Evolutionary conservation across 768 basidiomycete species (phyloP).

Genomic region (Lactarius hengduanensis): DNA sequence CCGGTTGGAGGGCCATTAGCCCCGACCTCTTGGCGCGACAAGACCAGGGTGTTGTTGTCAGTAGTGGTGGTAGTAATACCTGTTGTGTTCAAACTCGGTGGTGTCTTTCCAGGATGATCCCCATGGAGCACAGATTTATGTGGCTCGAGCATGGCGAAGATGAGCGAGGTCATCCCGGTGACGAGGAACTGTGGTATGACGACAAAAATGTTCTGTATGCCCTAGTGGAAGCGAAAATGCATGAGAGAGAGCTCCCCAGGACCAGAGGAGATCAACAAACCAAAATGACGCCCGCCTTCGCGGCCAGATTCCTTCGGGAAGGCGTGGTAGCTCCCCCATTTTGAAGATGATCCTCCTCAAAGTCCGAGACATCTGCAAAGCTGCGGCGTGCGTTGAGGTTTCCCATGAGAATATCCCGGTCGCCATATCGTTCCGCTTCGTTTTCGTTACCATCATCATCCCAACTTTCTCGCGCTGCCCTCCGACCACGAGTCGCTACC

Average conservation of each 20-base stretch:
- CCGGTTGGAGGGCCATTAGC: constrained; percentile 30
- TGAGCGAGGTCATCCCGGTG: constrained; percentile 77
- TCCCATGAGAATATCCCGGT: constrained; percentile 24
- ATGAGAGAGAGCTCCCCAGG: constrained; percentile 12
- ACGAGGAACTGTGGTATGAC: constrained; percentile 95
- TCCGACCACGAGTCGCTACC: constrained; percentile 10
- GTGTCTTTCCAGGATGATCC: constrained; percentile 20
- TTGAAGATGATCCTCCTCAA: constrained; percentile 9
- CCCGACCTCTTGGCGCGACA: constrained; percentile 24
- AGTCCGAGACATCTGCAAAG: constrained; percentile 21
- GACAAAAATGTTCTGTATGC: constrained; percentile 93
- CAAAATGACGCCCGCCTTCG: constrained; percentile 86
- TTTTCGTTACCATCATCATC: constrained; percentile 33
- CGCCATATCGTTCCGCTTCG: constrained; percentile 25
- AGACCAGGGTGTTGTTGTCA: background rate
- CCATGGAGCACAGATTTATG: constrained; percentile 40
- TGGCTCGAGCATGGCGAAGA: constrained; percentile 86
- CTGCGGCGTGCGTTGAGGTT: constrained; percentile 26
- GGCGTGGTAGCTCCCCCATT: constrained; percentile 1
- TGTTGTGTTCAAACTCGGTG: constrained; percentile 13
- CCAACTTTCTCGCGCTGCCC: constrained; percentile 33
- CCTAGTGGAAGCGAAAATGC: constrained; percentile 44
- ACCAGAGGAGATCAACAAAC: constrained; percentile 43
- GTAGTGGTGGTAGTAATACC: background rate
- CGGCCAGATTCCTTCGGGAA: constrained; percentile 47